Conservation (phyloP, 2,329 filamentous ascomycete species). For the Aquanectria penicillioides region DNA sequence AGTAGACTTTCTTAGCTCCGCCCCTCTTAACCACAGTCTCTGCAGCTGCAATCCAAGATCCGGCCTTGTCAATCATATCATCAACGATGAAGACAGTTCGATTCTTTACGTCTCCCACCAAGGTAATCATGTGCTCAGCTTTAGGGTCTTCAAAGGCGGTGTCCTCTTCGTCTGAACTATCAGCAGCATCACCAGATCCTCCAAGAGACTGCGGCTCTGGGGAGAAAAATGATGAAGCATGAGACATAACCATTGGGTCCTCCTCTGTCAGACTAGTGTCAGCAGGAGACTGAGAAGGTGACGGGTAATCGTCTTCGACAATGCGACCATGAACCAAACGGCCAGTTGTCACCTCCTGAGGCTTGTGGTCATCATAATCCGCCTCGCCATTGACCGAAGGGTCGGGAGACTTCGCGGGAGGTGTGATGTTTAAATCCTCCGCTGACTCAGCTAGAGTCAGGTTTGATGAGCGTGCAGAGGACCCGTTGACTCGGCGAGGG, state of each 20-base stretch:
- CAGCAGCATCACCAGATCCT: constrained; percentile 84
- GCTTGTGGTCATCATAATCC: constrained; percentile 81
- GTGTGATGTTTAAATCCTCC: constrained; percentile 31
- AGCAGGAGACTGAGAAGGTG: constrained; percentile 76
- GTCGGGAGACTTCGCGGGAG: constrained; percentile 40
- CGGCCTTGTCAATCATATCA: constrained; percentile 98
- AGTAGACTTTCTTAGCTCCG: constrained; percentile 92
- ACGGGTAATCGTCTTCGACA: constrained; percentile 92
- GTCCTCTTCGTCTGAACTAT: constrained; percentile 90
- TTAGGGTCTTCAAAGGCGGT: constrained; percentile 83
- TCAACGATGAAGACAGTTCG: constrained; percentile 94
- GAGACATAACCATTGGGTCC: constrained; percentile 83
- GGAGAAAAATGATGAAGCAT: constrained; percentile 83
- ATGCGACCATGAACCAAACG: constrained; percentile 93
- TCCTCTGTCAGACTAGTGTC: constrained; percentile 74
- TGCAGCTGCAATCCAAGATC: constrained; percentile 96
- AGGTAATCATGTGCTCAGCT: constrained; percentile 92
- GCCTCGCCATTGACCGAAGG: constrained; percentile 43
- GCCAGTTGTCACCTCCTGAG: constrained; percentile 89
- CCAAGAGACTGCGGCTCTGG: constrained; percentile 76
- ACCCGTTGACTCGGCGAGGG: constrained; percentile 49
- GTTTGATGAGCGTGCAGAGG: constrained; percentile 25
- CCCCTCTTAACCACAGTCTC: constrained; percentile 96
- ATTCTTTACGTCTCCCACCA: constrained; percentile 94
- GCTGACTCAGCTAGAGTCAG: constrained; percentile 19